Conservation (phyloP, 805 yeast species). For the Ogataea nonfermentans region DNA sequence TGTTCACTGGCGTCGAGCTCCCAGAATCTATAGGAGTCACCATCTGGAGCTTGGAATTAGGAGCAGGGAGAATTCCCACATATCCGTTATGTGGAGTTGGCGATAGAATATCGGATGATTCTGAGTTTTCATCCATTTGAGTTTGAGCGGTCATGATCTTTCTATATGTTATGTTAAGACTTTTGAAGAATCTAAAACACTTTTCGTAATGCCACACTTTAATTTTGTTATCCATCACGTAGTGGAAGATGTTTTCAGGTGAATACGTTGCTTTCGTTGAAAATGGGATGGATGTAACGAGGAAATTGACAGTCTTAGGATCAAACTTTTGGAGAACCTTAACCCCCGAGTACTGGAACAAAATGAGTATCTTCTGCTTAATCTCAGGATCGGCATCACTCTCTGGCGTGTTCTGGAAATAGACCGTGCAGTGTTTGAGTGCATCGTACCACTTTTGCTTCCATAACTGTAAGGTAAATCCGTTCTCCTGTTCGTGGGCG, state of each 20-base stretch:
- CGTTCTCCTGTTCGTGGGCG: slow-evolving; percentile 35
- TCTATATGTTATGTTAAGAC: slow-evolving; percentile 43
- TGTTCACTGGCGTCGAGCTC: slow-evolving; percentile 18
- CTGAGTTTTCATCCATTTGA: slow-evolving; percentile 6
- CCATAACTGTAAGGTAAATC: slow-evolving; percentile 49
- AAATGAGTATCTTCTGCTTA: slow-evolving; percentile 41
- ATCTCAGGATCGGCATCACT: slow-evolving; percentile 38
- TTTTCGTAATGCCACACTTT: slow-evolving; percentile 62
- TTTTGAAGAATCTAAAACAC: slow-evolving; percentile 53
- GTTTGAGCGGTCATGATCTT: slow-evolving; percentile 33
- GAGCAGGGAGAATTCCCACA: slow-evolving; percentile 24
- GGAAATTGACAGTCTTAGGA: slow-evolving; percentile 41
- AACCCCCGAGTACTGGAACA: slow-evolving; percentile 50
- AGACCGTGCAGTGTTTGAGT: slow-evolving; percentile 45
- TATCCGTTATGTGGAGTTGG: slow-evolving; percentile 14
- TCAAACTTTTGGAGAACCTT: slow-evolving; percentile 45
- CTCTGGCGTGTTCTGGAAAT: slow-evolving; percentile 43
- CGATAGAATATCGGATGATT: slow-evolving; percentile 5
- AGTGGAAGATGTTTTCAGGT: slow-evolving; percentile 45
- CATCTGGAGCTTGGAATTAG: slow-evolving; percentile 12
- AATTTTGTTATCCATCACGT: slow-evolving; percentile 44
- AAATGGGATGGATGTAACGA: slow-evolving; percentile 46
- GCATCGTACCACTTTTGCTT: slow-evolving; percentile 51
- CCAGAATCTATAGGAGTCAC: slow-evolving; percentile 20
- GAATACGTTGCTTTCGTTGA: slow-evolving; percentile 37